Conservation (phyloP, 2,329 filamentous ascomycete genomes). For the Gliomastix tumulicola region DNA sequence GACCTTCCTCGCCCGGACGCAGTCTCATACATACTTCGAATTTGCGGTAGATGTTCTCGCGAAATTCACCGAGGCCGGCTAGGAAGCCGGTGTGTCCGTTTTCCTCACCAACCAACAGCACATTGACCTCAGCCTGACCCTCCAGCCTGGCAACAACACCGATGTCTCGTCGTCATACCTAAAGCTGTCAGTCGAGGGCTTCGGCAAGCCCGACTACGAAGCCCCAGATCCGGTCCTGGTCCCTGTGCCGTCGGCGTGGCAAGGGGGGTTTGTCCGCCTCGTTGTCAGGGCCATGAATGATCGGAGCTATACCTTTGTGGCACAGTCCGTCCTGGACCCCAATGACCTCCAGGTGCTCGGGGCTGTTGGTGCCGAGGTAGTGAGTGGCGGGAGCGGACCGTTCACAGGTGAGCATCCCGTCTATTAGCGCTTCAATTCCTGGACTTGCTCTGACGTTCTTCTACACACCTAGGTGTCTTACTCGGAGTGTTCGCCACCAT, state of each 20-base stretch:
- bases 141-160: background rate
- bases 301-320: background rate
- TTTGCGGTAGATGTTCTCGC: constrained; percentile 40
- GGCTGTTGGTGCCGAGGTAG: background rate
- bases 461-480: too few species aligned
- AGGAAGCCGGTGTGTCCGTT: constrained; percentile 44
- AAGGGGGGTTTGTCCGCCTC: background rate
- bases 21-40: constrained; percentile 47
- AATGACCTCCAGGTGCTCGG: background rate
- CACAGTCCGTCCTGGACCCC: background rate
- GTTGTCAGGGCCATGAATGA: background rate
- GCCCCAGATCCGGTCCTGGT: background rate
- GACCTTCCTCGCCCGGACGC: constrained; percentile 44
- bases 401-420: too few species aligned
- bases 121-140: constrained; percentile 32
- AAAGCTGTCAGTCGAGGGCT: too few species aligned
- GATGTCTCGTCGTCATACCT: too few species aligned
- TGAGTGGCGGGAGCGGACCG: background rate
- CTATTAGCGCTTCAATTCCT: too few species aligned
- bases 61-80: constrained; percentile 17
- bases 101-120: constrained; percentile 50
- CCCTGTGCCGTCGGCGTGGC: background rate
- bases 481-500: too few species aligned
- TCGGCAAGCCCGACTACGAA: too few species aligned
- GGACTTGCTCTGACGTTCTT: too few species aligned